phyloP scores from a whole-genome alignment of 2,329 filamentous ascomycete genomes.

The Paraphoma sp. region DNA sequence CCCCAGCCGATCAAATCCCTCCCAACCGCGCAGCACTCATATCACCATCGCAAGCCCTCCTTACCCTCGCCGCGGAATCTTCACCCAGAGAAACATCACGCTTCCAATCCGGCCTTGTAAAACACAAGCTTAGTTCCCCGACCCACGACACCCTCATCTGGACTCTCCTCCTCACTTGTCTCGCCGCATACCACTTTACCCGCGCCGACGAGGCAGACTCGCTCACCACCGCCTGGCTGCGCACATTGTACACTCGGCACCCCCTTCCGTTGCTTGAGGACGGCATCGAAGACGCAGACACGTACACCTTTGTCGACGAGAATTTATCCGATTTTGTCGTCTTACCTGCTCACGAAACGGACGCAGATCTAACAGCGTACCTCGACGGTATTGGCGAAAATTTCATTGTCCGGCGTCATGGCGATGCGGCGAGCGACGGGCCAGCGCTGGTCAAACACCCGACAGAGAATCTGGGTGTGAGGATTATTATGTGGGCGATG shows the following conservation, averaged over 20 bases:
- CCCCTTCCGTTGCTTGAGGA: constrained; percentile 27
- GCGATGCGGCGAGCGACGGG: background rate
- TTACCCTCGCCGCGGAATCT: constrained; percentile 15
- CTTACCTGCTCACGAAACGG: constrained; percentile 2
- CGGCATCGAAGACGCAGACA: constrained; percentile 31
- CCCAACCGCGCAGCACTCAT: constrained; percentile 4
- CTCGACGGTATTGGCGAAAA: constrained; percentile 22
- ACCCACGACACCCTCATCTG: constrained; percentile 25
- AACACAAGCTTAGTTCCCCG: constrained; percentile 12
- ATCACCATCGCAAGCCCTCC: constrained; percentile 23
- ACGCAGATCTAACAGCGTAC: constrained; percentile 7
- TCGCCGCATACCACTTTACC: constrained; percentile 20
- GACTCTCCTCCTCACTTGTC: constrained; percentile 29
- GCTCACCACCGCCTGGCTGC: constrained; percentile 7
- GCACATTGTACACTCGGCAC: constrained; percentile 15
- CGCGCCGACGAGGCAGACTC: constrained; percentile 3
- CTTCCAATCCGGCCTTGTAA: constrained; percentile 17
- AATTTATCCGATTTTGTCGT: constrained; percentile 26
- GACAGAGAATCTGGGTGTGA: constrained; percentile 22
- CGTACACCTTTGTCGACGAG: constrained; percentile 29
- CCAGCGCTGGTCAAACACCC: constrained; percentile 13
- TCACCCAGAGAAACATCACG: constrained; percentile 3
- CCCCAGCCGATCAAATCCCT: constrained; percentile 1
- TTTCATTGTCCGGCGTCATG: constrained; percentile 5
- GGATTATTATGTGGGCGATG: constrained; percentile 34